Conservation (phyloP, 495 filamentous ascomycete genomes). For the Hypoxylon subgilvum region DNA sequence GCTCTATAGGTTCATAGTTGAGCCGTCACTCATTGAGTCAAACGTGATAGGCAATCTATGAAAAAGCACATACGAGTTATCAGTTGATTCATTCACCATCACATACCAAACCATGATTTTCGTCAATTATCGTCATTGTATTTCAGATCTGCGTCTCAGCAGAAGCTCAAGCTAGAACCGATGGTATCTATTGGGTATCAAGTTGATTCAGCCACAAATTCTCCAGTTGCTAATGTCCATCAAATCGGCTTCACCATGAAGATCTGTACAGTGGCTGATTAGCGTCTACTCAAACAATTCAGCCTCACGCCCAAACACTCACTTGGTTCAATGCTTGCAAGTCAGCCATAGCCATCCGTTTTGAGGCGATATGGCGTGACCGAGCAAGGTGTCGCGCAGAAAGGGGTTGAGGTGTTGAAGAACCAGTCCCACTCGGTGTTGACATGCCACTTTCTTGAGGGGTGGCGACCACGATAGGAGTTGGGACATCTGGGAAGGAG, state of each 20-base stretch:
- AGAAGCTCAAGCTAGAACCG: too few relatives aligned
- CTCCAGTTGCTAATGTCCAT: not conserved
- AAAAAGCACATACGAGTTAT: too few relatives aligned
- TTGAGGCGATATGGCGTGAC: slow-evolving; percentile 34
- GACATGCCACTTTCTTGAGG: slow-evolving; percentile 25
- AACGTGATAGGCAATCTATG: too few relatives aligned
- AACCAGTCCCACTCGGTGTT: slow-evolving; percentile 23
- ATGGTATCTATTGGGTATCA: slow-evolving; percentile 34
- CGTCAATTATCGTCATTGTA: too few relatives aligned
- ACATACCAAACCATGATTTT: too few relatives aligned
- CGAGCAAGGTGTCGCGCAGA: slow-evolving; percentile 23
- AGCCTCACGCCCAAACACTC: not conserved
- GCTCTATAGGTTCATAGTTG: too few relatives aligned
- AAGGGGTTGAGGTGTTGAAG: slow-evolving; percentile 27
- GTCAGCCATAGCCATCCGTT: slow-evolving; percentile 35
- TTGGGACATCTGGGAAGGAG: slow-evolving; percentile 11
- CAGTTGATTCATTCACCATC: too few relatives aligned
- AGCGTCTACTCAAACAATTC: not conserved
- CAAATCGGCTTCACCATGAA: slow-evolving; percentile 36
- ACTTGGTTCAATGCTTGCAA: slow-evolving; percentile 34
- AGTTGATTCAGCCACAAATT: slow-evolving; percentile 3
- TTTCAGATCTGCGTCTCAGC: too few relatives aligned
- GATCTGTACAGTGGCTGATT: slow-evolving; percentile 20
- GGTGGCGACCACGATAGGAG: not conserved
- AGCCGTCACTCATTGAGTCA: too few relatives aligned